These are phyloP conservation scores for Ceratocystis colombiana DNA, from an alignment of 2,329 filamentous ascomycete genomes.

Conservation along the genomic window DNA sequence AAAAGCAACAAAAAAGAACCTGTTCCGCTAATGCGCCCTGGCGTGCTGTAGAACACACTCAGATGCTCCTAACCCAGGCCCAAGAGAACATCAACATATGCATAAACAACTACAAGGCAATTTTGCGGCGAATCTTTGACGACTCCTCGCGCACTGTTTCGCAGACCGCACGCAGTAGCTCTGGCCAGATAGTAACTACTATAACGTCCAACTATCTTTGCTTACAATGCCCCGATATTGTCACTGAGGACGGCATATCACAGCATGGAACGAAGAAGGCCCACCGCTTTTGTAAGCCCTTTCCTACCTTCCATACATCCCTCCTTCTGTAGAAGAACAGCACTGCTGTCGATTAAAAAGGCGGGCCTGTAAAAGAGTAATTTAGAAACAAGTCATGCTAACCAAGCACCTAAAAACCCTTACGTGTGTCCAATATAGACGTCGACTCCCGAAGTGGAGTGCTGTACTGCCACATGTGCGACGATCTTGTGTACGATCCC, in stretches of 20 bases:
- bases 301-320: neutral
- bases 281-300: conserved; percentile 59
- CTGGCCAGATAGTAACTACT: conserved; percentile 49
- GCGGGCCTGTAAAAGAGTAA: neutral
- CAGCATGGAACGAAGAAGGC: conserved; percentile 59
- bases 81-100: conserved; percentile 58
- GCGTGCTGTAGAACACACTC: conserved; percentile 53
- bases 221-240: conserved; percentile 60
- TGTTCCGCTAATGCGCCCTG: conserved; percentile 30
- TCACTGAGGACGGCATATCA: conserved; percentile 53
- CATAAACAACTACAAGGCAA: conserved; percentile 60
- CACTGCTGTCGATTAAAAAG: neutral
- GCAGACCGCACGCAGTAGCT: conserved; percentile 52
- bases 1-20: neutral
- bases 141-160: conserved; percentile 48
- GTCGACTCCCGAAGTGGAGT: conserved; percentile 67
- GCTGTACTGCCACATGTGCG: conserved; percentile 71
- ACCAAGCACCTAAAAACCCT: conserved; percentile 26
- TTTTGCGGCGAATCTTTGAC: conserved; percentile 62
- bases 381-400: conserved; percentile 26
- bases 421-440: conserved; percentile 38
- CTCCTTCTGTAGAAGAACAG: neutral
- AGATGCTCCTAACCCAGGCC: conserved; percentile 51
- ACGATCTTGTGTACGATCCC: conserved; percentile 74
- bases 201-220: conserved; percentile 62